phyloP scores from a whole-genome alignment of 306 rosid species.

The Alnus glutinosa region DNA sequence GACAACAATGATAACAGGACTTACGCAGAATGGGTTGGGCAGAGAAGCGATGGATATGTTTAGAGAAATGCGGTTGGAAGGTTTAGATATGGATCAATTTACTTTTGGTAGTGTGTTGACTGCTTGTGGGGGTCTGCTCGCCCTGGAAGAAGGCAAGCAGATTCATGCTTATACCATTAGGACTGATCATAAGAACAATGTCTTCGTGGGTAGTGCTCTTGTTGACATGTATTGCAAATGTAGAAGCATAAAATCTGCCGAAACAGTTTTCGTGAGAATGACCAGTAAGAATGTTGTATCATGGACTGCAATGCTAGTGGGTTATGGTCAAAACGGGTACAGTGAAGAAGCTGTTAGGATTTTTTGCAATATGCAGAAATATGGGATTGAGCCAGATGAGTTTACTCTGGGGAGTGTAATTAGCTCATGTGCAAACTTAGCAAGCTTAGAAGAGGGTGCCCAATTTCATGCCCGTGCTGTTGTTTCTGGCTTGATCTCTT shows the following conservation, averaged over 20 bases:
- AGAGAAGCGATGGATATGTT: conserved; percentile 55
- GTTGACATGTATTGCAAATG: conserved; percentile 96
- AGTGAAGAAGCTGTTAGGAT: conserved; percentile 84
- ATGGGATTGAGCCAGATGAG: conserved; percentile 76
- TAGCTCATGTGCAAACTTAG: conserved; percentile 92
- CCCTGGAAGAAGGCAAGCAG: conserved; percentile 74
- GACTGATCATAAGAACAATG: conserved; percentile 64
- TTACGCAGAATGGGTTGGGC: conserved; percentile 59
- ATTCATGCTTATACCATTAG: conserved; percentile 72
- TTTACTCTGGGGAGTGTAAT: conserved; percentile 83
- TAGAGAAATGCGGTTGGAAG: conserved; percentile 61
- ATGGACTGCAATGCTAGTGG: conserved; percentile 91
- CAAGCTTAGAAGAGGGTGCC: conserved; percentile 94
- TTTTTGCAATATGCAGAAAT: conserved; percentile 77
- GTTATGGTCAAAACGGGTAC: conserved; percentile 87
- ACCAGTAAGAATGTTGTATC: conserved; percentile 72
- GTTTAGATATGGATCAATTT: conserved; percentile 66
- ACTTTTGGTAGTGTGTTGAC: conserved; percentile 87
- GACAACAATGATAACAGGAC: conserved; percentile 88
- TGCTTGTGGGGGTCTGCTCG: conserved; percentile 76
- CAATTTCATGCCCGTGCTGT: conserved; percentile 83
- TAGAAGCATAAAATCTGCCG: conserved; percentile 63
- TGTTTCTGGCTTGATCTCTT: conserved; percentile 70
- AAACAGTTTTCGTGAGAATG: conserved; percentile 74
- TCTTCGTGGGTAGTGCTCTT: conserved; percentile 85